Evolutionary conservation across 2,329 filamentous ascomycete genomes (phyloP).

Genomic region (Neofusicoccum laricinum): DNA sequence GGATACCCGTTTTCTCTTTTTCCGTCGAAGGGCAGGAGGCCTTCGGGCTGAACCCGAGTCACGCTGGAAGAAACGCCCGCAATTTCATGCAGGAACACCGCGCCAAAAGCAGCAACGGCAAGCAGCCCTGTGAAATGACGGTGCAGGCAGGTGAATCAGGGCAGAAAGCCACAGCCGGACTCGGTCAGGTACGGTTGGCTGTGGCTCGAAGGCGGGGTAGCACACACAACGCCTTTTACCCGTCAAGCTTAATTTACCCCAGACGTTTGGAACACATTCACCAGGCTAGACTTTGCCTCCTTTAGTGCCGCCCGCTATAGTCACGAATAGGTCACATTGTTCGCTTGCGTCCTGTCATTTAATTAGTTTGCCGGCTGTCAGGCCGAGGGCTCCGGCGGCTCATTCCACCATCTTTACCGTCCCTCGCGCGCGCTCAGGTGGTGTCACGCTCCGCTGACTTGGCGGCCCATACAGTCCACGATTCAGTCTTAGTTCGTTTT

Average conservation of each 20-base stretch:
- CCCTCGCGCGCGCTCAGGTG: background rate
- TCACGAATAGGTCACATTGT: background rate
- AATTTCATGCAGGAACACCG: slow-evolving; percentile 5
- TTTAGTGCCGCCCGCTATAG: background rate
- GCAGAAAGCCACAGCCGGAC: background rate
- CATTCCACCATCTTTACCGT: background rate
- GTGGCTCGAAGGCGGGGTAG: slow-evolving; percentile 11
- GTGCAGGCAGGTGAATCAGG: background rate
- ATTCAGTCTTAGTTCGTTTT: slow-evolving; percentile 4
- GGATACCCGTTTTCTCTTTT: too few species aligned
- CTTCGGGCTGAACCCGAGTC: too few species aligned
- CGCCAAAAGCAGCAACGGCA: background rate
- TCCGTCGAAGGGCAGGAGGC: too few species aligned
- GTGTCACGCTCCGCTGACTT: slow-evolving; percentile 8
- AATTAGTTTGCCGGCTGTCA: background rate
- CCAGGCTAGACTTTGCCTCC: background rate
- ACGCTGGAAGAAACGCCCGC: background rate
- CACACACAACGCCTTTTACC: background rate
- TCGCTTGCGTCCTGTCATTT: slow-evolving; percentile 4
- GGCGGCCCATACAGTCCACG: background rate
- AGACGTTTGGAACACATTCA: background rate
- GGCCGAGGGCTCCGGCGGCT: slow-evolving; percentile 6
- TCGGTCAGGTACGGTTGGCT: slow-evolving; percentile 7
- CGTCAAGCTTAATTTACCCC: slow-evolving; percentile 11
- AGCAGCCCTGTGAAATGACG: background rate